Conservation (phyloP, 176 grass and related monocot genomes). For the Eragrostis curvula region DNA sequence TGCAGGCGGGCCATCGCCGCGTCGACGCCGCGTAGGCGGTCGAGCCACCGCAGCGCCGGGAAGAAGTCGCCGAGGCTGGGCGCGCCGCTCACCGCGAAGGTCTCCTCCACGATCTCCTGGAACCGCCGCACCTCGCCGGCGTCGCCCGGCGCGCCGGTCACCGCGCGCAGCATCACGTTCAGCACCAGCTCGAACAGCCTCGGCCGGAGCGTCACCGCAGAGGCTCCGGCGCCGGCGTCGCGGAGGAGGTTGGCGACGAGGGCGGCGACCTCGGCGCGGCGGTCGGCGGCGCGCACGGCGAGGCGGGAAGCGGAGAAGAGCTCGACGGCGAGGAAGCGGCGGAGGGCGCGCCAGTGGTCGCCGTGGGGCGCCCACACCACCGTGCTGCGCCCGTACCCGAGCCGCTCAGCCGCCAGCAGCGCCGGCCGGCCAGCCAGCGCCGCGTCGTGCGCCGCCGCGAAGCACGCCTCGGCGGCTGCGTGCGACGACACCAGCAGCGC, state of each 20-base stretch:
- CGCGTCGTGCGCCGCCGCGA: slow-evolving; percentile 60
- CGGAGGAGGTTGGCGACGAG: slow-evolving; percentile 37
- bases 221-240: not conserved
- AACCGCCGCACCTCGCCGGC: slow-evolving; percentile 35
- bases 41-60: slow-evolving; percentile 49
- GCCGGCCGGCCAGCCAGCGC: slow-evolving; percentile 54
- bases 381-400: slow-evolving; percentile 48
- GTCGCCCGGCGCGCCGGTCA: slow-evolving; percentile 21
- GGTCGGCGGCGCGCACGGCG: slow-evolving; percentile 38
- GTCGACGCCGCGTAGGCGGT: slow-evolving; percentile 39
- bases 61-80: slow-evolving; percentile 57
- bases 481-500: slow-evolving; percentile 58
- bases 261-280: slow-evolving; percentile 49
- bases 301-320: slow-evolving; percentile 57
- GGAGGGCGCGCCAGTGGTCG: slow-evolving; percentile 63
- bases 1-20: slow-evolving; percentile 15
- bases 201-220: slow-evolving; percentile 13
- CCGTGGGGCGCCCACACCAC: slow-evolving; percentile 48
- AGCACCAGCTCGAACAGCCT: slow-evolving; percentile 56
- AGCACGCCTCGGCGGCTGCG: slow-evolving; percentile 64
- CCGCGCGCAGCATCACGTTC: slow-evolving; percentile 47
- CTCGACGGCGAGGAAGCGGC: slow-evolving; percentile 49
- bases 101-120: slow-evolving; percentile 55
- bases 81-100: slow-evolving; percentile 29
- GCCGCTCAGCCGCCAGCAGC: slow-evolving; percentile 39